Base-by-base conservation (phyloP, 2,329 filamentous ascomycete species). In the Aspergillus spinulosporus region DNA sequence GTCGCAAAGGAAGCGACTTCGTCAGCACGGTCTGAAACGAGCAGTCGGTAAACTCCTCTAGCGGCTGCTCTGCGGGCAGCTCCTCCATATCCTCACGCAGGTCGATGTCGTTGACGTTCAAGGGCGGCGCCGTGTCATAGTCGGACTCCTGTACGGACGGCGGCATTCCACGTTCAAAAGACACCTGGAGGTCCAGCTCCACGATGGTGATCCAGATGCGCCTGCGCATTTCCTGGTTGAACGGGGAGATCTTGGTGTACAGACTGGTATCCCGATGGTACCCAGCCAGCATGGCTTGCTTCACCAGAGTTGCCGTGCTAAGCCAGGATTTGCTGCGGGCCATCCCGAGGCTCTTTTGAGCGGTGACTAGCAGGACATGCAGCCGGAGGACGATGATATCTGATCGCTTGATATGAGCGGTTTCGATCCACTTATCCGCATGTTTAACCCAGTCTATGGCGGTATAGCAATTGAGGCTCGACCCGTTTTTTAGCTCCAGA, bases 381-480 rank as follows among this genome's bases (percentile, higher is more conserved):
- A 83, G 69, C 36, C 83, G 81, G 40, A 83, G 77, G 55, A 78
- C 74, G 2, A 66, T 69, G 1, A 82, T 70, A 2, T 78, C 79
- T 3, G 81, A 75, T 12, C 82, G 78, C 64, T 84, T 85, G 43
- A 80, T 76, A 45, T 77, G 84, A 1, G 92, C 89, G 67, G 93
- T 88, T 66, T 95, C 90, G 40, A 97, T 80, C 58, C 97, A 88
- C 2, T 87, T 85, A 70, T 97, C 93, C 2, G 92, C 90, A 86
- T 97, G 95, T 47, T 88, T 84, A 57, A 97, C 90, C 70, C 92
- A 97, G 65, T 90, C 88, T 26, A 72, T 52, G 1, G 70, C 72
- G 1, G 69, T 72, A 52, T 67, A 70, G 49, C 67, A 69, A 45
- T 62, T 64, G 39, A 72, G 60, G 11, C 60, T 59, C 3, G 55